Base-by-base conservation (phyloP, 257 asterid genomes). In the Nicotiana tomentosiformis region DNA sequence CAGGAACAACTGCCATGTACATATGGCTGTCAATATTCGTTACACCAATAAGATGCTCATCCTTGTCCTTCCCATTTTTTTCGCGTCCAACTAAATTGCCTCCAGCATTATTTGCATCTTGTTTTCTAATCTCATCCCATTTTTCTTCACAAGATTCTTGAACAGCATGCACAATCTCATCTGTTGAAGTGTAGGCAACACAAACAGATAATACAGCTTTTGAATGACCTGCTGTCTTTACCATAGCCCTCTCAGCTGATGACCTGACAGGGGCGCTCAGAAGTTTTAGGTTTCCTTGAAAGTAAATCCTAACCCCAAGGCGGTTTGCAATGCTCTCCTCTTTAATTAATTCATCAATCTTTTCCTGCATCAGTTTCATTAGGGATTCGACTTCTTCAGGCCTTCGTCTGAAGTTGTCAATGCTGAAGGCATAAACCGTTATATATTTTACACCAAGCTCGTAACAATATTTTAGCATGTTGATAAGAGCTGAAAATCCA, bases 311-410 rank as follows among this genome's bases (percentile, higher is more conserved):
- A 77, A 93, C 90, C 49, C 98, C 98, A 79, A 91, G 87, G 5
- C 67, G 86, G 83, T 89, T 89, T 61, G 93, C 87, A 67, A 91
- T 35, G 86, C 92, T 92, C 83, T 88, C 93, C 81, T 91, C 91
- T 62, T 90, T 88, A 56, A 86, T 83, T 76, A 93, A 82, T 49
- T 83, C 89, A 80, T 94, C 97, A 43, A 94, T 92, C 80, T 93
- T 94, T 76, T 94, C 97, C 66, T 84, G 89, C 51, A 93, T 90
- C 90, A 94, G 82, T 67, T 87, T 82, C 98, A 94, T 93, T 26
- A 93, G 90, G 77, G 97, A 89, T 84, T 86, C 88, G 70, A 94
- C 98, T 90, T 93, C 97, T 80, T 94, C 94, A 1, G 98, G 98
- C 14, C 83, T 85, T 60, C 97, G 87, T 66, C 87, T 92, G 85